Percentiles rank a stretch among this genome's conserved stretches.
These are phyloP conservation scores for Pseudogymnoascus sp. DNA, from an alignment of 2,329 filamentous ascomycete species.

Conservation along the genomic window DNA sequence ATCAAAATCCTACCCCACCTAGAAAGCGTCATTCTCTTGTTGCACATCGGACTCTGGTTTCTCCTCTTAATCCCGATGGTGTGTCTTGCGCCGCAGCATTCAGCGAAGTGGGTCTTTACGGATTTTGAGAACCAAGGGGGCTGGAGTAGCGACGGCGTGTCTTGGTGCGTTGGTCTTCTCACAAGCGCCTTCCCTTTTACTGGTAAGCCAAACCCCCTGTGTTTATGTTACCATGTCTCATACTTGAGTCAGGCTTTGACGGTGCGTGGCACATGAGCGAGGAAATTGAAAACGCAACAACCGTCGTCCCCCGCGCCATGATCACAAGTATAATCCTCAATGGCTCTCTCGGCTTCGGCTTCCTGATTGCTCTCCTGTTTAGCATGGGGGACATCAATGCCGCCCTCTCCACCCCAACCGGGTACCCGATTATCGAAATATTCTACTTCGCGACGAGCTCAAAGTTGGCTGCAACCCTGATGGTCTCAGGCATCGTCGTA, in stretches of 20 bases:
- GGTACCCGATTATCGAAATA: constrained; percentile 52
- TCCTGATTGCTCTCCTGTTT: constrained; percentile 49
- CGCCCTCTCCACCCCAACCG: constrained; percentile 42
- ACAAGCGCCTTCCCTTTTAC: constrained; percentile 13
- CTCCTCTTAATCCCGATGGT: constrained; percentile 32
- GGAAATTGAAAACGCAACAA: constrained; percentile 41
- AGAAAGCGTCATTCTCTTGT: constrained; percentile 41
- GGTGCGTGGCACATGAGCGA: constrained; percentile 33
- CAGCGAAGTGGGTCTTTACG: constrained; percentile 46
- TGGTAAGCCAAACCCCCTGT: constrained; percentile 7
- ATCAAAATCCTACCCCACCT: constrained; percentile 37
- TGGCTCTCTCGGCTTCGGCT: constrained; percentile 45
- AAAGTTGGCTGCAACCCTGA: constrained; percentile 30
- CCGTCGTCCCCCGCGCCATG: constrained; percentile 44
- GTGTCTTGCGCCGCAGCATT: constrained; percentile 35
- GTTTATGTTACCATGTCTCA: constrained; percentile 22
- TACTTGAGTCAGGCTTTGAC: constrained; percentile 14
- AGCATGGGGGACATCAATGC: constrained; percentile 21
- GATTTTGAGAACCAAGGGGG: constrained; percentile 44
- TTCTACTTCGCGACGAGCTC: constrained; percentile 39
- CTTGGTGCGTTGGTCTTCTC: constrained; percentile 28
- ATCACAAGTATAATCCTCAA: constrained; percentile 43
- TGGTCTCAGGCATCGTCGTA: constrained; percentile 17
- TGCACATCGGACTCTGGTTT: constrained; percentile 39
- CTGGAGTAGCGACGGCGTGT: constrained; percentile 37